Evolutionary conservation across 2,329 filamentous ascomycete genomes (phyloP).

Genomic region (Xylariomycetidae sp.): DNA sequence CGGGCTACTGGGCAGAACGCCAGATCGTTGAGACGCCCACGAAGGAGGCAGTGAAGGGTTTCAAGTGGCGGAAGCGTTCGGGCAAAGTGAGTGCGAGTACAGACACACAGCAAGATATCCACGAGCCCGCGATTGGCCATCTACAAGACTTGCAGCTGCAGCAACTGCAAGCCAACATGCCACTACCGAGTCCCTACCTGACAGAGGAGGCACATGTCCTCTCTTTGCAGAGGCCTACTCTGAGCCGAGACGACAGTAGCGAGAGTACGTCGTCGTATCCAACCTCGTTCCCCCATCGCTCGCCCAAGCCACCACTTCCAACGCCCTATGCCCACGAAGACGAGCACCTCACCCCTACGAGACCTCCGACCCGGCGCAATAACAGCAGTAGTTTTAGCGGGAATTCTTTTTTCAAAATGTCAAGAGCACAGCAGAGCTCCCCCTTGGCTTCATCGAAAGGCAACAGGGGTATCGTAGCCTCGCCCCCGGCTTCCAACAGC

Average conservation of each 20-base stretch:
- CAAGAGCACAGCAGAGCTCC: constrained; percentile 1
- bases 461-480: too few relatives aligned
- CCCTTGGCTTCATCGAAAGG: constrained; percentile 7
- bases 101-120: constrained; percentile 12
- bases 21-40: constrained; percentile 25
- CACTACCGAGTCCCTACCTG: constrained; percentile 16
- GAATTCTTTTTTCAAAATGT: constrained; percentile 2
- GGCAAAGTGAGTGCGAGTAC: constrained; percentile 18
- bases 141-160: background rate
- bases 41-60: constrained; percentile 29
- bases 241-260: constrained; percentile 11
- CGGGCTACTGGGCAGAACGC: constrained; percentile 59
- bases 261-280: constrained; percentile 5
- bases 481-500: too few relatives aligned
- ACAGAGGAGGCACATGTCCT: constrained; percentile 18
- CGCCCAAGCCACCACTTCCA: background rate
- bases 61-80: constrained; percentile 35
- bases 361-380: too few relatives aligned
- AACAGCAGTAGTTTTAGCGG: constrained; percentile 8
- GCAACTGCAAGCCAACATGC: background rate
- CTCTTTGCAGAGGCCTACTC: constrained; percentile 15
- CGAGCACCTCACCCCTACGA: too few relatives aligned
- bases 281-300: background rate
- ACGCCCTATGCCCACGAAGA: too few relatives aligned
- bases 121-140: background rate